phyloP scores from a whole-genome alignment of 345 rosid genomes.

The Geranium rotundifolium region DNA sequence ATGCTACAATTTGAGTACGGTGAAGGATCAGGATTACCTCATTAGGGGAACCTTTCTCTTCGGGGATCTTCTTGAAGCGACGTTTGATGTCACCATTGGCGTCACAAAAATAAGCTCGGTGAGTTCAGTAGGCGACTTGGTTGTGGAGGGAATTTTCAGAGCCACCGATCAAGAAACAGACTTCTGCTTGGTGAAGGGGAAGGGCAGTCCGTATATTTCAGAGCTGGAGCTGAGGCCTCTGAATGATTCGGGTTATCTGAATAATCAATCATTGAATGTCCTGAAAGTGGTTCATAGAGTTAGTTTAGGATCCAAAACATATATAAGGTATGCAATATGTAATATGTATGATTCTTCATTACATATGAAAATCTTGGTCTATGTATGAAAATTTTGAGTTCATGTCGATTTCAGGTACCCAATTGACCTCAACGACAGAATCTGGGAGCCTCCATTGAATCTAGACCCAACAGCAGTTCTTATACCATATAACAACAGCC shows the following conservation, averaged over 20 bases:
- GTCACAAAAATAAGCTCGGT: slow-evolving; percentile 26
- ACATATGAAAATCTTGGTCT: background rate
- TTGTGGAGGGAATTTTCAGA: slow-evolving; percentile 38
- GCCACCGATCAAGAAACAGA: slow-evolving; percentile 22
- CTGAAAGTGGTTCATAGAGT: slow-evolving; percentile 34
- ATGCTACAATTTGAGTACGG: slow-evolving; percentile 36
- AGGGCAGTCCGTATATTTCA: slow-evolving; percentile 40
- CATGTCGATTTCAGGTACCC: slow-evolving; percentile 33
- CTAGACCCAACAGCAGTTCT: slow-evolving; percentile 10
- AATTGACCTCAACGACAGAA: slow-evolving; percentile 44
- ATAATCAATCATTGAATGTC: slow-evolving; percentile 17
- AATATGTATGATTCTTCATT: background rate
- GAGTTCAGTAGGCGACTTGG: slow-evolving; percentile 14
- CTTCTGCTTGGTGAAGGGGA: slow-evolving; percentile 30
- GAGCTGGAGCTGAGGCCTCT: slow-evolving; percentile 43
- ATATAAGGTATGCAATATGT: slow-evolving; percentile 27
- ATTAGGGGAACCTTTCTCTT: slow-evolving; percentile 31
- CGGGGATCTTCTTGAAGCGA: slow-evolving; percentile 6
- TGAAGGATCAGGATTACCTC: slow-evolving; percentile 27
- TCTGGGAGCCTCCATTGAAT: slow-evolving; percentile 29
- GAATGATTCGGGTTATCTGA: slow-evolving; percentile 22
- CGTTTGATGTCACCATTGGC: slow-evolving; percentile 27
- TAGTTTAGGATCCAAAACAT: slow-evolving; percentile 25
- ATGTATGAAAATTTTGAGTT: background rate
- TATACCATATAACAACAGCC: background rate